Percentiles rank a stretch among this genome's conserved stretches.
phyloP scores from a whole-genome alignment of 2,329 filamentous ascomycete species.

The Venturia aucupariae region DNA sequence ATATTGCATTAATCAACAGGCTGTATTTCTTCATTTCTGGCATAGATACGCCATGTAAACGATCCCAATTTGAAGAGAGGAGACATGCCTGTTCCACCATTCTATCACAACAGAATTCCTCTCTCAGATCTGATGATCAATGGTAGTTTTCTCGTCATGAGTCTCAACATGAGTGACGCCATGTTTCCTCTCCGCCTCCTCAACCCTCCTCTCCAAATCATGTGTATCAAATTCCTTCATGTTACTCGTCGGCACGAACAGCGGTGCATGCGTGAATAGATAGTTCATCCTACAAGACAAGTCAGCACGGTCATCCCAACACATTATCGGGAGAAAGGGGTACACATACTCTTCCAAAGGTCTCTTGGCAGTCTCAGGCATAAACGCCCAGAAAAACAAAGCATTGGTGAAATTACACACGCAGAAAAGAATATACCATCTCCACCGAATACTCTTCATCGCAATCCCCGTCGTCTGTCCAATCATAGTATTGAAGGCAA shows the following conservation, averaged over 20 bases:
- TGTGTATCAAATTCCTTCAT: conserved; percentile 42
- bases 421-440: conserved; percentile 52
- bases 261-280: conserved; percentile 54
- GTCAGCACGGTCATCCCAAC: background rate
- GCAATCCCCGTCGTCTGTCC: conserved; percentile 58
- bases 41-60: no score
- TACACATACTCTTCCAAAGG: conserved; percentile 59
- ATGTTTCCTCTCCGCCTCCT: conserved; percentile 47
- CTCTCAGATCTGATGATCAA: background rate
- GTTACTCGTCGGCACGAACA: conserved; percentile 51
- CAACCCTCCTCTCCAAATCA: conserved; percentile 51
- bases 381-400: conserved; percentile 56
- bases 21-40: no score
- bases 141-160: background rate
- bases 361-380: conserved; percentile 56
- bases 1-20: no score
- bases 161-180: background rate
- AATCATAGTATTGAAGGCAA: conserved; percentile 71
- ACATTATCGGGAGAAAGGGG: conserved; percentile 39
- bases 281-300: conserved; percentile 20
- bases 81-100: background rate
- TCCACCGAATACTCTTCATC: conserved; percentile 45
- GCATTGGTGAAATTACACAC: conserved; percentile 62
- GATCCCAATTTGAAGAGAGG: no score
- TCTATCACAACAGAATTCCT: background rate